Conservation (phyloP, 768 basidiomycete species). For the Coprinellus aureogranulatus region DNA sequence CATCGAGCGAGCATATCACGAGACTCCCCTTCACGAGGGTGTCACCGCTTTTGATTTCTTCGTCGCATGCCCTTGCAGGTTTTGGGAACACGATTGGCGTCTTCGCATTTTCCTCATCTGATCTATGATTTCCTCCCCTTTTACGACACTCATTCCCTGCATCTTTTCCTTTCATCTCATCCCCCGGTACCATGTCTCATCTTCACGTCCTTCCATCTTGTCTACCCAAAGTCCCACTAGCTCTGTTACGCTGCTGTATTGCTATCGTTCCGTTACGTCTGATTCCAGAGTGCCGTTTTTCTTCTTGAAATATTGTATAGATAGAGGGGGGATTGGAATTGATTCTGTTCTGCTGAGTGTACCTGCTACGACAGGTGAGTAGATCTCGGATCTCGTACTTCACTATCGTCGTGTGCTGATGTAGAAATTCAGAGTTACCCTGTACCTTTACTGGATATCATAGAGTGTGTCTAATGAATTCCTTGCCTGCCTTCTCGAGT, state of each 20-base stretch:
- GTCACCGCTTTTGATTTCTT: constrained; percentile 51
- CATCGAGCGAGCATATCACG: constrained; percentile 36
- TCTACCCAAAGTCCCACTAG: too few relatives aligned
- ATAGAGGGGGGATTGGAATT: not conserved
- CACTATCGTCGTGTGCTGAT: too few relatives aligned
- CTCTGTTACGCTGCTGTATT: constrained; percentile 11
- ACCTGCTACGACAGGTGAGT: too few relatives aligned
- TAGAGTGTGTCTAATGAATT: too few relatives aligned
- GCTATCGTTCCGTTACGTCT: not conserved
- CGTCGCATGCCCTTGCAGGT: constrained; percentile 60
- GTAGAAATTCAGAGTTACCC: too few relatives aligned
- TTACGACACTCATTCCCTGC: not conserved
- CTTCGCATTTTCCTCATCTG: constrained; percentile 38
- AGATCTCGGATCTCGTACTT: too few relatives aligned
- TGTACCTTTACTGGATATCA: too few relatives aligned
- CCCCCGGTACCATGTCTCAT: too few relatives aligned
- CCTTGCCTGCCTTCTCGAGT: too few relatives aligned
- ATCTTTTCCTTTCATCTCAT: not conserved
- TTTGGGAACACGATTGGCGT: constrained; percentile 78
- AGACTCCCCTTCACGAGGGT: constrained; percentile 81
- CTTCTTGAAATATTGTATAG: constrained; percentile 1
- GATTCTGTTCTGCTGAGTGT: too few relatives aligned
- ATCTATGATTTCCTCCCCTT: constrained; percentile 4
- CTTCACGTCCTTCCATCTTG: not conserved
- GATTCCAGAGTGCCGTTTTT: too few relatives aligned